These are phyloP conservation scores for Phaffomyces antillensis DNA, from an alignment of 805 yeast species.

Conservation along the genomic window DNA sequence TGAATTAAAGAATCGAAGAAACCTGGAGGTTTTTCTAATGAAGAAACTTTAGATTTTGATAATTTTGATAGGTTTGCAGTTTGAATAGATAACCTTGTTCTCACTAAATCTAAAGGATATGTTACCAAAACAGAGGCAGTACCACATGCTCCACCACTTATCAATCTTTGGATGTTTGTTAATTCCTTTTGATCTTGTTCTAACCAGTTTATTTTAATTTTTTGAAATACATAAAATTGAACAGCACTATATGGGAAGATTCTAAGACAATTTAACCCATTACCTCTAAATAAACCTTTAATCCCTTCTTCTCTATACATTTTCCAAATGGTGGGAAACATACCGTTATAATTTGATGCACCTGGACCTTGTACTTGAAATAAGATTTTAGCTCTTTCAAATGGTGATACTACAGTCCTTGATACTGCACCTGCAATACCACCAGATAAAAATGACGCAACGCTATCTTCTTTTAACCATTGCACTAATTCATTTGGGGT, in stretches of 20 bases:
- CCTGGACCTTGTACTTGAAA: constrained; percentile 76
- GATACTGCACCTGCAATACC: constrained; percentile 78
- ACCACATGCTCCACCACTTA: constrained; percentile 81
- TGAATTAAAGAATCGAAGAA: constrained; percentile 47
- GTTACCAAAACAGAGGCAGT: constrained; percentile 72
- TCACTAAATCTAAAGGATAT: constrained; percentile 85
- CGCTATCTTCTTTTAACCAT: constrained; percentile 39
- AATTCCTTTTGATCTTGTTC: constrained; percentile 31
- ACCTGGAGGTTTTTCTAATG: constrained; percentile 54
- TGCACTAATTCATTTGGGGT: constrained; percentile 5
- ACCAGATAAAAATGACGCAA: constrained; percentile 62
- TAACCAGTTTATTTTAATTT: constrained; percentile 36
- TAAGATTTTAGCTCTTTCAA: constrained; percentile 88
- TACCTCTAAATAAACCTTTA: constrained; percentile 84
- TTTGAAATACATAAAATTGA: constrained; percentile 82
- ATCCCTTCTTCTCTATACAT: constrained; percentile 92
- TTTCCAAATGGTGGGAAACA: constrained; percentile 62
- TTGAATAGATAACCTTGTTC: constrained; percentile 84
- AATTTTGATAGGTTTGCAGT: constrained; percentile 59
- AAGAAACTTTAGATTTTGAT: constrained; percentile 33
- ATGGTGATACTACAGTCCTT: constrained; percentile 88
- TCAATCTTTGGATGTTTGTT: constrained; percentile 50
- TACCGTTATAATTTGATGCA: constrained; percentile 49
- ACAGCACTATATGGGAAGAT: constrained; percentile 93
- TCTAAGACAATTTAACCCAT: constrained; percentile 81